Evolutionary conservation across 805 yeast genomes (phyloP).

Genomic region (Teunomyces aglyptinius): DNA sequence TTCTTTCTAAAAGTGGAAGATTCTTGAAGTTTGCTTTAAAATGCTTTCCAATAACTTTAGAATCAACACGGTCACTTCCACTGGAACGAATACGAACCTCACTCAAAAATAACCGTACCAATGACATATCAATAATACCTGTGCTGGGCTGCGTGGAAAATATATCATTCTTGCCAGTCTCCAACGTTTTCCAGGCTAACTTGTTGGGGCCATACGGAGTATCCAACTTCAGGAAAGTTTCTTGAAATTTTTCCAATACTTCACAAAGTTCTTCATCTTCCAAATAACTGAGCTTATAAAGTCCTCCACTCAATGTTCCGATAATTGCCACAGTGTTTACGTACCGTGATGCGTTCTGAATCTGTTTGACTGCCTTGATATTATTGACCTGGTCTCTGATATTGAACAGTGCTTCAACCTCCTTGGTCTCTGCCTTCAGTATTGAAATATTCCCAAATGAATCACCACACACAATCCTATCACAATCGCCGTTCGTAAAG

Average conservation of each 20-base stretch:
- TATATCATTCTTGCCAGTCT: neutral
- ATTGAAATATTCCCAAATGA: slow-evolving; percentile 28
- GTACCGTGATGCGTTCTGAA: neutral
- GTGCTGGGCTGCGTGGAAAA: neutral
- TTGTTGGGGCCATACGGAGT: neutral
- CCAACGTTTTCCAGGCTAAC: neutral
- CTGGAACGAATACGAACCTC: neutral
- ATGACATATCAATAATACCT: neutral
- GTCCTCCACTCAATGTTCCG: slow-evolving; percentile 31
- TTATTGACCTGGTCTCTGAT: slow-evolving; percentile 31
- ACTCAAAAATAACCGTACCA: neutral
- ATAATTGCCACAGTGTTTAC: slow-evolving; percentile 13
- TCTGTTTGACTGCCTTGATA: slow-evolving; percentile 8
- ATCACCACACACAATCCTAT: slow-evolving; percentile 22
- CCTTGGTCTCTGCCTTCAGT: slow-evolving; percentile 1
- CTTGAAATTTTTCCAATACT: neutral
- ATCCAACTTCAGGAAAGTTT: neutral
- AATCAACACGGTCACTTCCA: neutral
- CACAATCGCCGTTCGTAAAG: neutral
- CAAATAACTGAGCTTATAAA: slow-evolving; percentile 13
- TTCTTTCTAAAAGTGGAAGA: neutral
- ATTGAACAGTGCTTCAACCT: slow-evolving; percentile 17
- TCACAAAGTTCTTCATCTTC: neutral
- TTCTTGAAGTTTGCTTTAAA: neutral
- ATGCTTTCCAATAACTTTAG: neutral